Base-by-base conservation (phyloP, 352 stramenopile genomes). In the Thraustochytrium sp. region DNA sequence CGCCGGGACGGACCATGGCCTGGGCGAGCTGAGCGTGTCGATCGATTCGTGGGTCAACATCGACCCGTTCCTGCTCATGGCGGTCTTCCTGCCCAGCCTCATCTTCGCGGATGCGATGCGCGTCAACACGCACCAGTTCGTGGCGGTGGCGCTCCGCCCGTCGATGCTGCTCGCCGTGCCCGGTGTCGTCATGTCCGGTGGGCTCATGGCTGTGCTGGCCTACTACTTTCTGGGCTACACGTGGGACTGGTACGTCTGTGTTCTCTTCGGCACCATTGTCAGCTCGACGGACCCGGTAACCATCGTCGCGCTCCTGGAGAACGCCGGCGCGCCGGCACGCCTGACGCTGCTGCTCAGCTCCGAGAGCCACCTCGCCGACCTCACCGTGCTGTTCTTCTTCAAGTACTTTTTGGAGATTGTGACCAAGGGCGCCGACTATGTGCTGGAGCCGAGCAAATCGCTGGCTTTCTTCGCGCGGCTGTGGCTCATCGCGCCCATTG, bases 401-500 rank as follows among this genome's bases (percentile, higher is more conserved):
- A 77, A 77, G 37, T 68, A 64, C 49, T 77, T 77, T 26, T 36
- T 77, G n/a, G 42, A 77, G 29, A 77, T 77, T 40, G 49, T 77
- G 26, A 77, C 65, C 9, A 38, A 54, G n/a, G 65, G 65, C 26
- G 23, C 42, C 8, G 18, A 77, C 9, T 37, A 40, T 31, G 11
- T 77, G 31, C 26, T 38, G 18, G 34, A 62, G 26, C 42, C 65
- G 16, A 36, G 0, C 29, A 44, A 55, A 75, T 1, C 31, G 18
- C 5, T 72, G 8, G 64, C 68, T 18, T 77, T 72, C 37, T n/a
- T 77, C 40, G 16, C 46, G 13, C 68, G n/a, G 23, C 42, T 77
- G 18, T 9, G 68, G 16, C 31, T 77, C 42, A 72, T 77, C n/a
- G 65, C 42, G 13, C 65, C 65, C 23, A 29, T 77, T 31, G 65